Evolutionary conservation across 31 red algal genomes (phyloP).

Genomic region (Odonthalia washingtoniensis): DNA sequence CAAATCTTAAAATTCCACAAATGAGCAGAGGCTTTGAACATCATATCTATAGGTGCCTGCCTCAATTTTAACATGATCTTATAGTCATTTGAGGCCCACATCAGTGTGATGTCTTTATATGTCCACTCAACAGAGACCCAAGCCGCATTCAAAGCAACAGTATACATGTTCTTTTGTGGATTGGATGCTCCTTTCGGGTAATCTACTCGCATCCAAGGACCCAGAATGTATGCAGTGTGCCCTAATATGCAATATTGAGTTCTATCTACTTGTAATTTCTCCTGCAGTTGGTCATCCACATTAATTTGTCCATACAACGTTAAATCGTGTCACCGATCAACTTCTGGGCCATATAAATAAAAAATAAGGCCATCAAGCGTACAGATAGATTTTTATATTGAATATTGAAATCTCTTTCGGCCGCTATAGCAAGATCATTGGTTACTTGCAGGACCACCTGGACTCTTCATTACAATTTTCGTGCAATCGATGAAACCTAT

Average conservation of each 20-base stretch:
- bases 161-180: neutral
- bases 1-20: constrained; percentile 14
- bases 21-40: constrained; percentile 14
- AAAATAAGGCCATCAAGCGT: no score
- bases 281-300: neutral
- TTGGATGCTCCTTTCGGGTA: neutral
- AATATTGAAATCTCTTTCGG: no score
- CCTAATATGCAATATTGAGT: constrained; percentile 41
- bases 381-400: no score
- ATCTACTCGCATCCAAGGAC: constrained; percentile 25
- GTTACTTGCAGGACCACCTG: no score
- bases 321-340: no score
- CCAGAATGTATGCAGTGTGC: constrained; percentile 33
- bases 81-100: constrained; percentile 33
- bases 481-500: no score
- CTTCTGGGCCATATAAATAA: no score
- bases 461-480: no score
- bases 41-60: constrained; percentile 13
- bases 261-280: neutral
- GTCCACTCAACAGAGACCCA: constrained; percentile 16
- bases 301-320: no score
- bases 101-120: constrained; percentile 35
- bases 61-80: constrained; percentile 32
- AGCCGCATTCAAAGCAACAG: constrained; percentile 22
- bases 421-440: no score